Percentiles rank a stretch among this genome's conserved stretches.
Conservation (phyloP, 176 grass and related monocot species). For the Carex parvula region DNA sequence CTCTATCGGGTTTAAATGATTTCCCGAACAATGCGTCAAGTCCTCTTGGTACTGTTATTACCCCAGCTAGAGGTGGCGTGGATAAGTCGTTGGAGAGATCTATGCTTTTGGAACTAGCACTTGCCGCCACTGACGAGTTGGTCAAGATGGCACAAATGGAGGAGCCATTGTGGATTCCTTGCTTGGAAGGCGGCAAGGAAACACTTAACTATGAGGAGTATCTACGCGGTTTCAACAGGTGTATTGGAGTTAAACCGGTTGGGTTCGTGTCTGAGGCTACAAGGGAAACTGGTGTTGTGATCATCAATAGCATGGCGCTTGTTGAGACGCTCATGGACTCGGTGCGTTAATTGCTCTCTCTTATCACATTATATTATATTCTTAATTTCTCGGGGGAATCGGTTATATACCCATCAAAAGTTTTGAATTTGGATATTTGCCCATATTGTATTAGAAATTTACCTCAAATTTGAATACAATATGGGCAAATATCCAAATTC, state of each 20-base stretch:
- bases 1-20: constrained; percentile 37
- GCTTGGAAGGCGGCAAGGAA: constrained; percentile 32
- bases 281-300: constrained; percentile 57
- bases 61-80: constrained; percentile 28
- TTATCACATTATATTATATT: background rate
- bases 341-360: constrained; percentile 37
- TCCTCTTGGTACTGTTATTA: constrained; percentile 43
- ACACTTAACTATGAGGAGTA: constrained; percentile 68
- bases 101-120: constrained; percentile 59
- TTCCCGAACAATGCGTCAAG: constrained; percentile 34
- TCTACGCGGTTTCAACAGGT: constrained; percentile 39
- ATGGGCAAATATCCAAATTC: too few species aligned
- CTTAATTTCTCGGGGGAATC: too few species aligned
- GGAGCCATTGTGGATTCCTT: constrained; percentile 65
- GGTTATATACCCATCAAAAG: too few species aligned
- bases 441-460: too few species aligned
- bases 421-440: too few species aligned
- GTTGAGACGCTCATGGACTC: constrained; percentile 81
- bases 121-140: constrained; percentile 68
- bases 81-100: constrained; percentile 48
- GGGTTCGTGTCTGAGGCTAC: constrained; percentile 75
- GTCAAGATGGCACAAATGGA: constrained; percentile 83
- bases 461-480: too few species aligned
- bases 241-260: constrained; percentile 42
- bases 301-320: constrained; percentile 49